A percentile compares a stretch with the other conserved stretches of the same genome.
Evolutionary conservation across 2,329 filamentous ascomycete genomes (phyloP).

Genomic region (Phoma sp.): DNA sequence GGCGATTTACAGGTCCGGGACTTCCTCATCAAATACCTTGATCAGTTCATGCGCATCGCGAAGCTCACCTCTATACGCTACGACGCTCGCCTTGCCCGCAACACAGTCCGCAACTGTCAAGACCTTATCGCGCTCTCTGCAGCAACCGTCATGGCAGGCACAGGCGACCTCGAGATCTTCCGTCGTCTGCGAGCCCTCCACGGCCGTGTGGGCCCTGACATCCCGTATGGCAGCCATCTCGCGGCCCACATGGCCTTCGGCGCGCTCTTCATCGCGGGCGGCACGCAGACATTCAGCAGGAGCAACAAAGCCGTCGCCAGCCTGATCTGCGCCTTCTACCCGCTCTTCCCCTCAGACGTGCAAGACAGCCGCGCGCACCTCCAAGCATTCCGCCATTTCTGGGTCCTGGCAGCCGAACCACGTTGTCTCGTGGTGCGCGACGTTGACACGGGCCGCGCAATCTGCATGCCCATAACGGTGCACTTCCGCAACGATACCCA

Average conservation of each 20-base stretch:
- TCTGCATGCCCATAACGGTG: slow-evolving; percentile 74
- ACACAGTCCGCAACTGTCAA: slow-evolving; percentile 88
- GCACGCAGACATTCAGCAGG: slow-evolving; percentile 89
- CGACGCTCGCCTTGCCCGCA: slow-evolving; percentile 81
- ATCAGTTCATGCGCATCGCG: slow-evolving; percentile 82
- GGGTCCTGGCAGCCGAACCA: slow-evolving; percentile 90
- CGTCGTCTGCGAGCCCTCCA: slow-evolving; percentile 86
- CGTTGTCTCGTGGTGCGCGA: slow-evolving; percentile 89
- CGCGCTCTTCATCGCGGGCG: slow-evolving; percentile 87
- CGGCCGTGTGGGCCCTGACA: slow-evolving; percentile 81
- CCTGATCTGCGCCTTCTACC: slow-evolving; percentile 90
- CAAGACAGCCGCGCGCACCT: slow-evolving; percentile 94
- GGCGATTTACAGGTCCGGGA: slow-evolving; percentile 73
- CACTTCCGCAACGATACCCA: slow-evolving; percentile 57
- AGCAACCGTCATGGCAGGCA: slow-evolving; percentile 93
- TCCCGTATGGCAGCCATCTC: slow-evolving; percentile 90
- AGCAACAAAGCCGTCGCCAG: slow-evolving; percentile 86
- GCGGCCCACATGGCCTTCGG: slow-evolving; percentile 92
- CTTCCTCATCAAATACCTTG: slow-evolving; percentile 80
- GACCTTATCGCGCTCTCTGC: slow-evolving; percentile 82
- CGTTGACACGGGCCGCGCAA: slow-evolving; percentile 79
- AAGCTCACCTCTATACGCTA: slow-evolving; percentile 70
- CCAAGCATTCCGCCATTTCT: slow-evolving; percentile 95
- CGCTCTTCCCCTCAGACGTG: slow-evolving; percentile 84
- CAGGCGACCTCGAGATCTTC: slow-evolving; percentile 84